These are phyloP conservation scores for Rosellinia necatrix DNA, from an alignment of 2,329 filamentous ascomycete species.

Conservation along the genomic window DNA sequence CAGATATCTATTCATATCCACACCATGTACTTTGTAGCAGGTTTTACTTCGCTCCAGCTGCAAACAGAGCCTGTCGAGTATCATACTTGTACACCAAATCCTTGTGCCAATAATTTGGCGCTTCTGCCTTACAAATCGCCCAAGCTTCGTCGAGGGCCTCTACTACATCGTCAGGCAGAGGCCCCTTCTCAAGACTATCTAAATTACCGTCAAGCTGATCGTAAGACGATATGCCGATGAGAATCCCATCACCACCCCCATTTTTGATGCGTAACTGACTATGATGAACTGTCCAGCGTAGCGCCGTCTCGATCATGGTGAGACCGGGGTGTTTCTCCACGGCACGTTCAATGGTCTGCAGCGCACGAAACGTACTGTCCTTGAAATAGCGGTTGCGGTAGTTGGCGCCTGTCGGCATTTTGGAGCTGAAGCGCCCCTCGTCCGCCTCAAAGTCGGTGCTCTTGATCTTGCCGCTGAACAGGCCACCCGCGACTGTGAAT, in stretches of 20 bases:
- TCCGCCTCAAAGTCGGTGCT: conserved; percentile 63
- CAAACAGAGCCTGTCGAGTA: conserved; percentile 64
- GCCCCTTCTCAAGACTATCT: conserved; percentile 66
- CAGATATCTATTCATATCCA: neutral
- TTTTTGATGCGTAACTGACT: conserved; percentile 59
- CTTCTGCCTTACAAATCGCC: conserved; percentile 66
- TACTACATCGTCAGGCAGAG: conserved; percentile 77
- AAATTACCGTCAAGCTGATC: conserved; percentile 64
- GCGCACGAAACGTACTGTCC: conserved; percentile 65
- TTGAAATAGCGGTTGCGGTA: conserved; percentile 76
- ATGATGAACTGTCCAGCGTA: conserved; percentile 77
- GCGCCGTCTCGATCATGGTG: conserved; percentile 72
- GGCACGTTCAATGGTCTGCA: conserved; percentile 70
- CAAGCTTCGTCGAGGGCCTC: conserved; percentile 78
- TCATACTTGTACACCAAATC: conserved; percentile 71
- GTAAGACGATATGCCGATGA: conserved; percentile 63
- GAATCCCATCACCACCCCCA: conserved; percentile 61
- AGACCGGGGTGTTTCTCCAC: conserved; percentile 66
- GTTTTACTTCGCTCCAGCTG: conserved; percentile 45
- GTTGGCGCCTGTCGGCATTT: conserved; percentile 50
- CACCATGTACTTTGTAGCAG: neutral
- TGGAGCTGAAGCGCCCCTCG: conserved; percentile 72
- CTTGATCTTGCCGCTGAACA: conserved; percentile 82
- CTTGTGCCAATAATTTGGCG: conserved; percentile 59
- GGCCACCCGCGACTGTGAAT: conserved; percentile 66